These are phyloP conservation scores for Oryza punctata DNA, from an alignment of 176 grass and related monocot genomes.

Conservation along the genomic window DNA sequence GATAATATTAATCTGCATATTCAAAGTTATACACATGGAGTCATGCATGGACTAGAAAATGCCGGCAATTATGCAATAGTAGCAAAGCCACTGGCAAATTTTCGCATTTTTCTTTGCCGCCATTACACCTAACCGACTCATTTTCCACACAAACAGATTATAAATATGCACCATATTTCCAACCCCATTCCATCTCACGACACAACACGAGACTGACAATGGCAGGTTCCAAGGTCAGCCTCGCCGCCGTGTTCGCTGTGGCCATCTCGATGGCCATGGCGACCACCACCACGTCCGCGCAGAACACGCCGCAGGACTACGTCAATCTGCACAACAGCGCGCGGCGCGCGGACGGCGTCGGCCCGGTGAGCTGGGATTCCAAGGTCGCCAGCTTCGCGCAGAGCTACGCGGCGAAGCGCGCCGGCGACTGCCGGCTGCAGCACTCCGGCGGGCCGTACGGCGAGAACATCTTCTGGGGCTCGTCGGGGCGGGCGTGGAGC, in stretches of 20 bases:
- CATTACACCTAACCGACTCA: neutral
- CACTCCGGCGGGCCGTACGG: slow-evolving; percentile 65
- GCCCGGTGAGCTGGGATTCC: slow-evolving; percentile 49
- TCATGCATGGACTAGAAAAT: too few species aligned
- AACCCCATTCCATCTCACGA: neutral
- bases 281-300: slow-evolving; percentile 11
- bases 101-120: neutral
- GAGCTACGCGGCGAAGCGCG: slow-evolving; percentile 41
- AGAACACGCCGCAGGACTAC: slow-evolving; percentile 59
- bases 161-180: neutral
- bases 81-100: too few species aligned
- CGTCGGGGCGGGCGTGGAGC: slow-evolving; percentile 3
- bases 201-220: neutral
- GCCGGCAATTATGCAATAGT: too few species aligned
- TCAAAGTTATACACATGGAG: too few species aligned
- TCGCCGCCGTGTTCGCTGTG: neutral
- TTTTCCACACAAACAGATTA: neutral
- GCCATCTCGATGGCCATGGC: neutral
- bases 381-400: slow-evolving; percentile 39
- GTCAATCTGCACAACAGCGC: slow-evolving; percentile 59
- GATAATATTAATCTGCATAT: too few species aligned
- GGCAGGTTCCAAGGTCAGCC: neutral
- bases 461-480: slow-evolving; percentile 62
- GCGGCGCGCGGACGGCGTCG: slow-evolving; percentile 38
- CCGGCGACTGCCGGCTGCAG: slow-evolving; percentile 40